phyloP scores from a whole-genome alignment of 495 filamentous ascomycete genomes.

The Daldinia concentrica region DNA sequence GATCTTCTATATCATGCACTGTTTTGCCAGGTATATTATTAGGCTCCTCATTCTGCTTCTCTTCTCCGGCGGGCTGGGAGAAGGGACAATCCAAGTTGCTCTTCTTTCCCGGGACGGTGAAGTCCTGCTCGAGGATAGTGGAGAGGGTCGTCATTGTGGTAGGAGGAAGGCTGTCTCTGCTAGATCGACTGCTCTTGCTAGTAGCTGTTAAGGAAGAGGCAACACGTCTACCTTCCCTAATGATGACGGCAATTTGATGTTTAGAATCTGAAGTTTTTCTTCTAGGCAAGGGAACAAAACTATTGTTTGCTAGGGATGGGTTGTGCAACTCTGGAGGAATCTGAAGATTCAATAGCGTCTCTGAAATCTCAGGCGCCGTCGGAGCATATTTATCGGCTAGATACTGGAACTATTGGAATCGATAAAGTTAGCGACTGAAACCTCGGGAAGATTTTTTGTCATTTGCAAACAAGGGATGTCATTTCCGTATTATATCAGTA shows the following conservation, averaged over 20 bases:
- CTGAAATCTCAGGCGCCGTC: constrained; percentile 60
- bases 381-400: constrained; percentile 68
- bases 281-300: constrained; percentile 61
- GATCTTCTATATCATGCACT: constrained; percentile 61
- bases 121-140: constrained; percentile 70
- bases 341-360: constrained; percentile 64
- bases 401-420: constrained; percentile 57
- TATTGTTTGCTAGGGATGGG: constrained; percentile 53
- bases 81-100: constrained; percentile 71
- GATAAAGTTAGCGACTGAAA: constrained; percentile 25
- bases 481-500: constrained; percentile 44
- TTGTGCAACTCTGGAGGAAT: constrained; percentile 61
- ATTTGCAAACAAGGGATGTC: constrained; percentile 27
- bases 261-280: constrained; percentile 54
- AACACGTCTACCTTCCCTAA: constrained; percentile 64
- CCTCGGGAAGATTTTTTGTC: constrained; percentile 17
- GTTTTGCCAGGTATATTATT: constrained; percentile 28
- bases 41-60: constrained; percentile 31
- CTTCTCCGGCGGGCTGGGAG: constrained; percentile 45
- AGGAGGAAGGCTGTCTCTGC: constrained; percentile 53
- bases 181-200: constrained; percentile 52
- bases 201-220: constrained; percentile 51
- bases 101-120: constrained; percentile 69
- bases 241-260: constrained; percentile 63
- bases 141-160: constrained; percentile 59